Conservation (phyloP, 2,329 filamentous ascomycete genomes). For the Coleophoma eucalyptorum region DNA sequence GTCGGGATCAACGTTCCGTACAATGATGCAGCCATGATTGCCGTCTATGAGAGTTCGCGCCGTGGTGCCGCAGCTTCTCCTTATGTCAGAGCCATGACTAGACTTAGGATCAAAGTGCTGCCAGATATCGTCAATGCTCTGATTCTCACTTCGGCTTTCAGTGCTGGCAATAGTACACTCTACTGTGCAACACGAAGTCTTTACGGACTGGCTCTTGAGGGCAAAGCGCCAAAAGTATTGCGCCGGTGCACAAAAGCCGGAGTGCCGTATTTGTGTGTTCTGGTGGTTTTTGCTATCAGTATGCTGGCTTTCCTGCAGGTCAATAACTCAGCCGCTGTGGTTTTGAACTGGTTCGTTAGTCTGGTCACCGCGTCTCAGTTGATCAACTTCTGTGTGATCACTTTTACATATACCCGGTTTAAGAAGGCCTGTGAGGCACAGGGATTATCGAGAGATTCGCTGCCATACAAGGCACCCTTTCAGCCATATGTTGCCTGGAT, state of each 20-base stretch:
- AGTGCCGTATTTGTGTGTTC: slow-evolving; percentile 60
- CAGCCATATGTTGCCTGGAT: slow-evolving; percentile 56
- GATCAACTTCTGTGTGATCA: slow-evolving; percentile 49
- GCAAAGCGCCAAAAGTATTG: slow-evolving; percentile 43
- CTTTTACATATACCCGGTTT: slow-evolving; percentile 55
- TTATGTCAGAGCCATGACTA: slow-evolving; percentile 62
- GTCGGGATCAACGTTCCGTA: slow-evolving; percentile 52
- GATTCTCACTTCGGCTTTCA: slow-evolving; percentile 51
- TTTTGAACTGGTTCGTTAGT: slow-evolving; percentile 59
- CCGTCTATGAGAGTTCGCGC: slow-evolving; percentile 45
- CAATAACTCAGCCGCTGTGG: slow-evolving; percentile 48
- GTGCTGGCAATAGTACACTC: slow-evolving; percentile 51
- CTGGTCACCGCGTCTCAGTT: slow-evolving; percentile 49
- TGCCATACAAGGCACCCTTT: slow-evolving; percentile 47
- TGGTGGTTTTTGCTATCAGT: slow-evolving; percentile 49
- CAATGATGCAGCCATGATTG: slow-evolving; percentile 45
- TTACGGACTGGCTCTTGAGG: slow-evolving; percentile 45
- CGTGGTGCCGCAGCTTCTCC: slow-evolving; percentile 52
- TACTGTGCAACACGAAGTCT: slow-evolving; percentile 44
- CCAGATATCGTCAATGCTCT: slow-evolving; percentile 59
- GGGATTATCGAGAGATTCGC: slow-evolving; percentile 33
- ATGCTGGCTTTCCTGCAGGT: slow-evolving; percentile 60
- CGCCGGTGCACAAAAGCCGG: slow-evolving; percentile 44
- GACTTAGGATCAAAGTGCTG: slow-evolving; percentile 46
- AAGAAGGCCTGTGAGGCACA: slow-evolving; percentile 43